Base-by-base conservation (phyloP, 2,329 filamentous ascomycete genomes). In the Eurotiales sp. region DNA sequence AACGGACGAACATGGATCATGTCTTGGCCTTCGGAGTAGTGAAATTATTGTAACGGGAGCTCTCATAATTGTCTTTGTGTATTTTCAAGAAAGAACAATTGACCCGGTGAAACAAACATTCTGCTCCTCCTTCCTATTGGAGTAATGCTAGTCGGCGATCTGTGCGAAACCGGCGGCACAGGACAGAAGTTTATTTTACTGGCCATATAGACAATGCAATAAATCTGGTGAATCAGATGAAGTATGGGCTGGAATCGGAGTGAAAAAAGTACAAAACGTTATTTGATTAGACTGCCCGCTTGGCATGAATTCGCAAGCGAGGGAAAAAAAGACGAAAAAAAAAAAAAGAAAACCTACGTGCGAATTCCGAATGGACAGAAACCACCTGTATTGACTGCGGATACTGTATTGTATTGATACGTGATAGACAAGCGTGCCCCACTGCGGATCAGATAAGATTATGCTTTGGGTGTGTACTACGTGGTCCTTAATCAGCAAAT, bases 371-470 rank as follows among this genome's bases (percentile, higher is more conserved):
- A n/a, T n/a, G n/a, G n/a, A n/a, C n/a, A n/a, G n/a, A n/a, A n/a
- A n/a, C n/a, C 4, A 14, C 5, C 3, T 8, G 32, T 36, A 36
- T 17, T 37, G 10, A 37, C 34, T 3, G 7, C n/a, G n/a, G n/a
- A n/a, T n/a, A n/a, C n/a, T 8, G 34, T 37, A 37, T 37, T 19
- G 15, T 19, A 37, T 4, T 19, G 12, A 37, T 37, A 21, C 15
- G 15, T 32, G 14, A 8, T 19, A 19, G 10, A 10, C 4, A 37
- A 19, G 17, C 15, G 4, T 10, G 15, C 34, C 17, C 37, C 51
- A 43, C 40, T 43, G 23, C 39, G 51, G 51, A 52, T 52, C 51
- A 52, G 51, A 53, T 53, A 53, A 53, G 41, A 53, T 52, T 39
- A 29, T 21, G 14, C 40, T 8, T 29, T 2, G 21, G 14, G 29